These are phyloP conservation scores for Quercus engelmannii DNA, from an alignment of 306 rosid species.

Conservation along the genomic window DNA sequence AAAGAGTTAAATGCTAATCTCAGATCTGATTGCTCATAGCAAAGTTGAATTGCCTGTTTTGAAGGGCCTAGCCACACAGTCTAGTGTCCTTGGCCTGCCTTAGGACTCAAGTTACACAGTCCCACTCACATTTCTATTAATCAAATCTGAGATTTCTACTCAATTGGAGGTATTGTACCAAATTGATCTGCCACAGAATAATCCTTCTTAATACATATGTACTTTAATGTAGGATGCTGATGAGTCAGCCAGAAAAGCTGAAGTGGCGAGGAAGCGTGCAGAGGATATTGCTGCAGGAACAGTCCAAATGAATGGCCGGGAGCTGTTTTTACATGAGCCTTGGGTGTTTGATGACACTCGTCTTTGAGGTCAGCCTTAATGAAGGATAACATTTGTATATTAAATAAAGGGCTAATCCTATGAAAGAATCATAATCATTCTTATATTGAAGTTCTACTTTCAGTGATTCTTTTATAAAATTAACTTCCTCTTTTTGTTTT, in stretches of 20 bases:
- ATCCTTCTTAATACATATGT: neutral
- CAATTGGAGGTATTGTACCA: neutral
- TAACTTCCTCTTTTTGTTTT: neutral
- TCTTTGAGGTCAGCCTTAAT: constrained; percentile 46
- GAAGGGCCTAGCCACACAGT: neutral
- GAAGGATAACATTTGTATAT: neutral
- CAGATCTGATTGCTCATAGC: neutral
- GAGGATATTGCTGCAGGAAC: constrained; percentile 81
- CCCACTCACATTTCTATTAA: neutral
- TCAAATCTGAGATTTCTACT: neutral
- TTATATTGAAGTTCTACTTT: neutral
- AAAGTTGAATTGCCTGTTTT: neutral
- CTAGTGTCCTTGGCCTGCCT: neutral
- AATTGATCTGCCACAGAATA: neutral
- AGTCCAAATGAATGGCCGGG: constrained; percentile 83
- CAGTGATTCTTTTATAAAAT: neutral
- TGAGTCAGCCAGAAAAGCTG: constrained; percentile 65
- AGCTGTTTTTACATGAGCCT: constrained; percentile 77
- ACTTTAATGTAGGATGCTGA: constrained; percentile 57
- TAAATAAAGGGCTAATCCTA: neutral
- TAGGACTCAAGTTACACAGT: neutral
- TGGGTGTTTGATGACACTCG: constrained; percentile 82
- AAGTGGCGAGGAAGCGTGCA: constrained; percentile 65
- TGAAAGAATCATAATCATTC: neutral
- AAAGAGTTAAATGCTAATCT: neutral